Evolutionary conservation across 768 basidiomycete genomes (phyloP).

Genomic region (Suillus plorans): DNA sequence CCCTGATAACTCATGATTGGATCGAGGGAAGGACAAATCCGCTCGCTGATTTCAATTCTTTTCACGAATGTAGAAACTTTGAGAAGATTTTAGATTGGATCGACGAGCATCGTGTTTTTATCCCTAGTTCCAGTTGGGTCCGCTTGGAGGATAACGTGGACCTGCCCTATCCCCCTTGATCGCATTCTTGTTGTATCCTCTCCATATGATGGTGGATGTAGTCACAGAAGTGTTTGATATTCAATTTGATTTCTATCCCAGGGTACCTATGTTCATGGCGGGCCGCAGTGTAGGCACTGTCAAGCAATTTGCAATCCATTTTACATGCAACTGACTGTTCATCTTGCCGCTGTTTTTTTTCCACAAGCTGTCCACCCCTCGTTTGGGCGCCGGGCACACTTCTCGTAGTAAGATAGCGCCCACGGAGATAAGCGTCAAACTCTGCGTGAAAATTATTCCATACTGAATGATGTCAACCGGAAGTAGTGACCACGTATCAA

Average conservation of each 20-base stretch:
- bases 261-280: neutral
- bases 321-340: no score
- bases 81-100: neutral
- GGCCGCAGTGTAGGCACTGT: neutral
- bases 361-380: no score
- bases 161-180: neutral
- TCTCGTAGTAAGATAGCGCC: no score
- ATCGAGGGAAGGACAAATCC: neutral
- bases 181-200: neutral
- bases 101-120: neutral
- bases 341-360: no score
- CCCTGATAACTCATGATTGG: constrained; percentile 13
- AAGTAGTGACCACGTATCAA: no score
- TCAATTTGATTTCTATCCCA: neutral
- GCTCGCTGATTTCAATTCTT: neutral
- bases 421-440: no score
- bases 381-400: no score
- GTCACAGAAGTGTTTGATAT: neutral
- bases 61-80: neutral
- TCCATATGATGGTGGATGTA: neutral
- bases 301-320: neutral
- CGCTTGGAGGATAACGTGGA: neutral
- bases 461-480: no score
- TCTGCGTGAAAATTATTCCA: no score
- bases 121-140: neutral